Conservation (phyloP, 768 basidiomycete genomes). For the Agrocybe praecox region DNA sequence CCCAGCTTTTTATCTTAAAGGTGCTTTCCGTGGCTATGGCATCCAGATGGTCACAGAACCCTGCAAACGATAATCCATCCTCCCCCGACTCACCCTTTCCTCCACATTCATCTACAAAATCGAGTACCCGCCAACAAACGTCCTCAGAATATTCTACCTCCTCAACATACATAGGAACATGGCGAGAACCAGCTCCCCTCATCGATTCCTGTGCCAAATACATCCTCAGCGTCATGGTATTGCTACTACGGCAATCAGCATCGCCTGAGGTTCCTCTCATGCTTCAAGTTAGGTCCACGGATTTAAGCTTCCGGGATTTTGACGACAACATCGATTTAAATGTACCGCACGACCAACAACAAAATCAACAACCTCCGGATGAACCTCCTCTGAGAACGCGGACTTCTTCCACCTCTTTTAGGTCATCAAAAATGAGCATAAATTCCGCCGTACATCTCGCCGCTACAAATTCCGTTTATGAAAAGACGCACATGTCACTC, state of each 20-base stretch:
- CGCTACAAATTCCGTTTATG: conserved; percentile 45
- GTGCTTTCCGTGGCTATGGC: conserved; percentile 78
- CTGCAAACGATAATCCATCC: conserved; percentile 38
- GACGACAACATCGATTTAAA: conserved; percentile 43
- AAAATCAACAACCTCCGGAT: not conserved
- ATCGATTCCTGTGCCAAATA: conserved; percentile 85
- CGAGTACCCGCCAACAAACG: conserved; percentile 27
- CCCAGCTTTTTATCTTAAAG: conserved; percentile 85
- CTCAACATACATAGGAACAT: conserved; percentile 26
- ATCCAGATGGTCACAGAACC: conserved; percentile 64
- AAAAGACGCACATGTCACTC: conserved; percentile 64
- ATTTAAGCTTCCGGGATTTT: conserved; percentile 72
- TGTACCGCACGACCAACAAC: not conserved
- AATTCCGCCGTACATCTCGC: conserved; percentile 44
- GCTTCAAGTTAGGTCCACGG: conserved; percentile 60
- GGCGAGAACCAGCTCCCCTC: conserved; percentile 69
- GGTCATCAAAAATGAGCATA: conserved; percentile 36
- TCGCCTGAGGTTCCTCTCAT: conserved; percentile 54
- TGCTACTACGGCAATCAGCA: conserved; percentile 77
- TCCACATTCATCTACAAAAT: conserved; percentile 28
- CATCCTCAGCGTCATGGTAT: conserved; percentile 78
- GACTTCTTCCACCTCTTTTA: conserved; percentile 43
- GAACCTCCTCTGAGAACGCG: conserved; percentile 12
- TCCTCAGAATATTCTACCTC: conserved; percentile 47
- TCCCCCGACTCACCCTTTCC: conserved; percentile 42